phyloP scores from a whole-genome alignment of 2,329 filamentous ascomycete genomes.

The Pyrenochaeta sp. region DNA sequence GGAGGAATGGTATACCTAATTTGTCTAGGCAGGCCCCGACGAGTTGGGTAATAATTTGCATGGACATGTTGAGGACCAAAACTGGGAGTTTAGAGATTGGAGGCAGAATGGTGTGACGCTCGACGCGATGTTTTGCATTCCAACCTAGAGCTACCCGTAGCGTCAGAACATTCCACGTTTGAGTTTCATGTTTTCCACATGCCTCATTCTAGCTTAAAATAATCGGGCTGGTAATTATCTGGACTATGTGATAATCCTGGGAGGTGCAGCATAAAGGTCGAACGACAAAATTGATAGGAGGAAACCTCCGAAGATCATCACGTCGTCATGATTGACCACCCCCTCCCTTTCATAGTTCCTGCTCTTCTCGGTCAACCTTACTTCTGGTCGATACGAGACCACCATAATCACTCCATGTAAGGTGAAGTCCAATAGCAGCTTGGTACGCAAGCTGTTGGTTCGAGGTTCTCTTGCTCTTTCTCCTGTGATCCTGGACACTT shows the following conservation, averaged over 20 bases:
- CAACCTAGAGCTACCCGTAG: background rate
- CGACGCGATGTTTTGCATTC: slow-evolving; percentile 18
- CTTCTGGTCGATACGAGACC: slow-evolving; percentile 51
- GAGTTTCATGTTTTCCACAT: slow-evolving; percentile 15
- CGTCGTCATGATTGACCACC: background rate
- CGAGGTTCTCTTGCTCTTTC: slow-evolving; percentile 6
- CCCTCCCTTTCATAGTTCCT: slow-evolving; percentile 21
- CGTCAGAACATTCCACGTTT: slow-evolving; percentile 18
- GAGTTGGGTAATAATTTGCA: slow-evolving; percentile 13
- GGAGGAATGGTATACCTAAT: slow-evolving; percentile 17
- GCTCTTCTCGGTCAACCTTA: slow-evolving; percentile 22
- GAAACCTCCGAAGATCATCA: background rate
- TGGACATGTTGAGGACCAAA: slow-evolving; percentile 17
- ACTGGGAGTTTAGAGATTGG: slow-evolving; percentile 6
- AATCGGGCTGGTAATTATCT: too few species aligned
- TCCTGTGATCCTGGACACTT: too few species aligned
- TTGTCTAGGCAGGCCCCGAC: slow-evolving; percentile 9
- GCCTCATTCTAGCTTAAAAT: slow-evolving; percentile 5
- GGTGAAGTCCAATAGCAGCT: slow-evolving; percentile 41
- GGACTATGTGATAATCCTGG: too few species aligned
- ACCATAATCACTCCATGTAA: slow-evolving; percentile 52
- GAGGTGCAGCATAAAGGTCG: too few species aligned
- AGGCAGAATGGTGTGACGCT: slow-evolving; percentile 12
- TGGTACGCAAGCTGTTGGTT: slow-evolving; percentile 36
- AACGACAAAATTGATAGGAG: background rate